Base-by-base conservation (phyloP, 768 basidiomycete species). In the Ephemerocybe angulata region DNA sequence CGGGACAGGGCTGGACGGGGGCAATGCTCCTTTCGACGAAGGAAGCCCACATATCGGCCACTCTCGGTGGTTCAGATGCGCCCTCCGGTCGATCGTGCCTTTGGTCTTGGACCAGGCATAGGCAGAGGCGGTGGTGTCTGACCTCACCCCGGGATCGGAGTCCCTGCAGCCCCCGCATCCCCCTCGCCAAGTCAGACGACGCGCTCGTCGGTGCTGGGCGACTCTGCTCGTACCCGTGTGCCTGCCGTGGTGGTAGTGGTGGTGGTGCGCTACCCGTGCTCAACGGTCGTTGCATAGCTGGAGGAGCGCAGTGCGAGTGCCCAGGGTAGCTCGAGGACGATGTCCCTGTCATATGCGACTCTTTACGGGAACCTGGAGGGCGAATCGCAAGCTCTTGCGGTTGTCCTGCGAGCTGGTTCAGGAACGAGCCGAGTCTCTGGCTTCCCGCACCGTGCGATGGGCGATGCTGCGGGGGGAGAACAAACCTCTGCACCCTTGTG, bases 111-210 rank as follows among this genome's bases (percentile, higher is more conserved):
- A n/a, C n/a, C n/a, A n/a, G n/a, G n/a, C n/a, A n/a, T n/a, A n/a
- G 17, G 21, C 47, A 37, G 41, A 17, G 49, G 54, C 42, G 42
- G 53, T 37, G 22, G 54, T 15, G 50, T 49, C 19, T 31, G 52
- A 27, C 17, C 33, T 17, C 17, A 8, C 8, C 57, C 54, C 4
- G 54, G 65, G n/a, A 57, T 62, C n/a, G n/a, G n/a, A n/a, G n/a
- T n/a, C n/a, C n/a, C n/a, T n/a, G 55, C 68, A 15, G 75, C 52
- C 1, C 80, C 80, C 2, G 78, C 77, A 0, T 78, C 72, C 85
- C 83, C n/a, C 77, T 69, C n/a, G 81, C 77, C 61, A 85, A 85
- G 13, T 83, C 83, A 0, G 84, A 84, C 33, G 62, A 41, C 3
- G 61, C 5, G 15, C 47, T 44, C 19, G 57, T 11, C 42, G 56